Base-by-base conservation (phyloP, 2,329 filamentous ascomycete genomes). In the Arachnopeziza araneosa region DNA sequence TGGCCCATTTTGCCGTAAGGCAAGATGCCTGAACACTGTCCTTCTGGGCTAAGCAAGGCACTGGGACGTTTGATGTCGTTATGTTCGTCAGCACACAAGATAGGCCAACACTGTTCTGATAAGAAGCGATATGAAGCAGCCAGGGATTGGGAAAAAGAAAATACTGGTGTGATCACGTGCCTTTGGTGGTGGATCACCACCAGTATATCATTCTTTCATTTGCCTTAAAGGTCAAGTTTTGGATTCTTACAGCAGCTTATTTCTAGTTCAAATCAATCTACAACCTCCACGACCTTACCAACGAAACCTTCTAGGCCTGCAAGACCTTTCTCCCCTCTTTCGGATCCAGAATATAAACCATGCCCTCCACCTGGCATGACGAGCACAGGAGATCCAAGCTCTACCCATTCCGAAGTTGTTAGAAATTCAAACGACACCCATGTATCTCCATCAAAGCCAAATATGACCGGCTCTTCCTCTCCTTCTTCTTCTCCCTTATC, bases 231-330 rank as follows among this genome's bases (percentile, higher is more conserved):
- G n/a, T 30, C 26, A 30, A 30, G 26, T 30, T 5, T 30, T 30
- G 26, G 4, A 30, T 30, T 9, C 26, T 30, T 44, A 32, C 30
- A 44, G 10, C 36, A 44, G 17, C 17, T 44, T 14, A 17, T 44
- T 44, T 44, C 36, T 44, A 3, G 4, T 44, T 44, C 52, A 30
- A 54, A 19, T 50, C 71, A 87, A 65, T 86, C 83, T 51, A 78
- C 75, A 66, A 87, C 81, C 70, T 86, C 82, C 54, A 85, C 76
- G 19, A 92, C 83, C 62, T 77, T 83, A 0, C 90, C 90, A 30
- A 91, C 86, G 71, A 86, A 89, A 0, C 88, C 88, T 63, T 91
- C 88, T 21, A 93, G 72, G 0, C 88, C 87, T 44, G 80, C 79
- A 32, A 81, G 69, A 5, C 80, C 80, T 67, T 80, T 81, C 64